Conservation (phyloP, 345 rosid species). For the Populus tremula region DNA sequence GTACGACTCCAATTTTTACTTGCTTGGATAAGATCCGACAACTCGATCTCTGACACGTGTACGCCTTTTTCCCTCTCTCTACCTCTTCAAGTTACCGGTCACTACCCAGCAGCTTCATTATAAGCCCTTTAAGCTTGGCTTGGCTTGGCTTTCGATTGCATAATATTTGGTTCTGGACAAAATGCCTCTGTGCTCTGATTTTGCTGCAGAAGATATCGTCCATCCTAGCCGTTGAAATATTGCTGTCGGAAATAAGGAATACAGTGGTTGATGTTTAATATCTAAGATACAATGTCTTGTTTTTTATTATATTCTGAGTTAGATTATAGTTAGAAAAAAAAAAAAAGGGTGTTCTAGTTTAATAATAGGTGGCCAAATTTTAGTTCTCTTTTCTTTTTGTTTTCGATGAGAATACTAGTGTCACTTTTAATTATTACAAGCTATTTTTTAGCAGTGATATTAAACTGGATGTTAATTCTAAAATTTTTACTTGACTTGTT, state of each 20-base stretch:
- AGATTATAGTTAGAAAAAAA: background rate
- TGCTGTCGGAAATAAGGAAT: background rate
- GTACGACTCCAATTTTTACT: background rate
- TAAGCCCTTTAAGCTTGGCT: background rate
- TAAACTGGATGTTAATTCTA: too few species aligned
- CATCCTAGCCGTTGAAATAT: constrained; percentile 2
- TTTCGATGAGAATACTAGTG: too few species aligned
- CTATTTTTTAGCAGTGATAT: too few species aligned
- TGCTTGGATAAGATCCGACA: constrained; percentile 47
- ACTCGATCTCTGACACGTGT: constrained; percentile 40
- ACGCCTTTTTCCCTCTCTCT: background rate
- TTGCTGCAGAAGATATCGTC: background rate
- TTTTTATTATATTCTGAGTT: background rate
- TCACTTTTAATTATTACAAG: too few species aligned
- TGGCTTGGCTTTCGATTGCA: background rate
- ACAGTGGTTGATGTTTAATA: too few species aligned
- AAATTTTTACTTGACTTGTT: too few species aligned
- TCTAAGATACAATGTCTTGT: background rate
- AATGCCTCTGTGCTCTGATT: background rate
- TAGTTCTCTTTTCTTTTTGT: too few species aligned
- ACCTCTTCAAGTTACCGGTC: background rate
- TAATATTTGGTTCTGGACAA: background rate
- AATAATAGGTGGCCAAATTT: too few species aligned
- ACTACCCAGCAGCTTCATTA: background rate
- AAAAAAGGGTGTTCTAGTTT: too few species aligned